Base-by-base conservation (phyloP, 2,329 filamentous ascomycete genomes). In the Phialophora expanda region DNA sequence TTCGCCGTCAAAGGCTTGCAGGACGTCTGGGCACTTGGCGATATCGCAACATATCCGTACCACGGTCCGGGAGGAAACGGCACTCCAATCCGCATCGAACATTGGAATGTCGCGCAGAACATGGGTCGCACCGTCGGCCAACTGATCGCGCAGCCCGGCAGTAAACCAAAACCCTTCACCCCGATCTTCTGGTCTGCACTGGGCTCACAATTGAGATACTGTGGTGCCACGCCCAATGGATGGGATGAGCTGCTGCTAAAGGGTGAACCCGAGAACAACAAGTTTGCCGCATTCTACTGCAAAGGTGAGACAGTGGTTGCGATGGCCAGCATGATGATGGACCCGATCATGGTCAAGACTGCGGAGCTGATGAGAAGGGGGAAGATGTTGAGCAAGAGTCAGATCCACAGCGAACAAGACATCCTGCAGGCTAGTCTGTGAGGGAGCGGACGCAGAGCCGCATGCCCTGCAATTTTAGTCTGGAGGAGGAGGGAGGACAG, bases 181-280 rank as follows among this genome's bases (percentile, higher is more conserved):
- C 95, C 95, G 0, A 86, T 99, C 58, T 99, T 99, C 83, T 99
- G 95, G 95, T 97, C 92, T 1, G 95, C 95, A 0, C 81, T 99
- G 4, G 92, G 93, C 4, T 86, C 88, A 5, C 95, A 99, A 80
- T 79, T 99, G 73, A 87, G 95, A 54, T 99, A 99, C 83, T 97
- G 93, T 75, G 95, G 95, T 12, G 95, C 94, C 80, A 92, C 93
- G 0, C 80, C 83, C 0, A 86, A 87, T 61, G 94, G 94, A 0
- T 98, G 87, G 81, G 95, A 99, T 75, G 93, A 96, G 72, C 75
- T 97, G 4, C 84, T 98, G 0, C 73, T 99, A 11, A 86, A 90
- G 58, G 94, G 94, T 12, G 86, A 91, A 71, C 87, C 89, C 0
- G 89, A 88, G 3, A 87, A 93, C 75, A 87, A 86, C 66, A 93